Evolutionary conservation across 495 filamentous ascomycete species (phyloP), one percentile per base, ranked within the genome.

Genomic region (Podospora didyma): DNA sequence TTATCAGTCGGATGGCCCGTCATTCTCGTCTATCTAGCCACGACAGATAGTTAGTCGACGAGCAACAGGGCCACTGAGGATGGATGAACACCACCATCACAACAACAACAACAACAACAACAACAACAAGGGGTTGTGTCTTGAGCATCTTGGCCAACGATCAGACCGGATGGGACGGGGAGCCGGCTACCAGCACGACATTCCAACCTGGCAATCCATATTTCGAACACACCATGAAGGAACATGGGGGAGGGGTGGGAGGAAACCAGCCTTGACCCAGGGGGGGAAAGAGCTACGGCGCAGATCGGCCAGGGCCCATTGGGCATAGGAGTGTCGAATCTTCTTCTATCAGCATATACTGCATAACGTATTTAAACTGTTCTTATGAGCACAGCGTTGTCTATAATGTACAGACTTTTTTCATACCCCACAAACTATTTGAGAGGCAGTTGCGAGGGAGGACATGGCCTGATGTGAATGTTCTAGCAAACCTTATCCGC

Each of bases 1-100:
- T 34, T 70, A 45, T 63, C 68, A 16, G 26, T 59, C 16, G 58
- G 53, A 3, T 64, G 61, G 66, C 64, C 70, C n/a, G 49, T 78
- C 51, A 60, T 68, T 31, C 55, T 68, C 50, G 26, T 63, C 5
- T 69, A 68, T 22, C 57, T 66, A 12, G 59, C 57, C 14, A 26
- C 20, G 21, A 49, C 16, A 7, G 28, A 23, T 7, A 22, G 48
- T 16, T 51, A 35, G 45, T 5, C 5, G 39, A 42, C 39, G 0
- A 17, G 14, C 34, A 16, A 16, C 34, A n/a, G n/a, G n/a, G 34
- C 16, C 34, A 16, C 34, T 37, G 34, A 2, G 34, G 34, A 16
- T 10, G 9, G 34, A 7, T 20, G 44, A 10, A 21, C 6, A 11
- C 2, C 10, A 20, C 17, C 22, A n/a, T 4, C n/a, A 46, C 17